Evolutionary conservation across 306 rosid genomes (phyloP).

Genomic region (Gastrolobium bilobum): DNA sequence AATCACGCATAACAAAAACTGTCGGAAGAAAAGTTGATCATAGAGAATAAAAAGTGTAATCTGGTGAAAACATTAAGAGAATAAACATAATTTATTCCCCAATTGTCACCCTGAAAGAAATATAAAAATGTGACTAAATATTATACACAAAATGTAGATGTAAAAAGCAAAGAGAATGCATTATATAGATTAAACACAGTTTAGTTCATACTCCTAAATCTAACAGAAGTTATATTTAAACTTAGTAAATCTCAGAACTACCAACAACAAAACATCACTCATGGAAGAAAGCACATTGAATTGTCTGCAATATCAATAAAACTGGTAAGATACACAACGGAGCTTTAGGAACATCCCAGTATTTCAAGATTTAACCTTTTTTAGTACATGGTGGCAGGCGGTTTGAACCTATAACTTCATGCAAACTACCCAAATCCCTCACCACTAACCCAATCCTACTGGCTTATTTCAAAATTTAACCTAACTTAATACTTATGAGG

Average conservation of each 20-base stretch:
- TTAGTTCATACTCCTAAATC: conserved; percentile 24
- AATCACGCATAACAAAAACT: conserved; percentile 36
- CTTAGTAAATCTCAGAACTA: conserved; percentile 22
- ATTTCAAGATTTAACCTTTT: conserved; percentile 15
- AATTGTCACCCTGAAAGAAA: neutral
- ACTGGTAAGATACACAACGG: conserved; percentile 4
- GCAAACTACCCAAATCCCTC: conserved; percentile 5
- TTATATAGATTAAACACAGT: neutral
- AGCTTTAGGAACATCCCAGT: conserved; percentile 12
- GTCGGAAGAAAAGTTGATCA: conserved; percentile 37
- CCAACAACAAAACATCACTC: conserved; percentile 33
- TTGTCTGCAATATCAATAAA: conserved; percentile 14
- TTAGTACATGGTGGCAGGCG: neutral
- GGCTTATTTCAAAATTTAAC: conserved; percentile 4
- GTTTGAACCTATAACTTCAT: neutral
- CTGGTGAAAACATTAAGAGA: neutral
- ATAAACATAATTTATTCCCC: neutral
- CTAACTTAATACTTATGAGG: conserved; percentile 4
- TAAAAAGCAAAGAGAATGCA: conserved; percentile 6
- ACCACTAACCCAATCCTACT: neutral
- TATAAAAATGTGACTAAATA: conserved; percentile 8
- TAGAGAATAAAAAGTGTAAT: conserved; percentile 23
- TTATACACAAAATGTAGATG: neutral
- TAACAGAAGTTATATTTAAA: conserved; percentile 8
- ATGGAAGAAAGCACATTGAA: conserved; percentile 17